Base-by-base conservation (phyloP, 148 eudicot genomes). In the Fagopyrum esculentum region DNA sequence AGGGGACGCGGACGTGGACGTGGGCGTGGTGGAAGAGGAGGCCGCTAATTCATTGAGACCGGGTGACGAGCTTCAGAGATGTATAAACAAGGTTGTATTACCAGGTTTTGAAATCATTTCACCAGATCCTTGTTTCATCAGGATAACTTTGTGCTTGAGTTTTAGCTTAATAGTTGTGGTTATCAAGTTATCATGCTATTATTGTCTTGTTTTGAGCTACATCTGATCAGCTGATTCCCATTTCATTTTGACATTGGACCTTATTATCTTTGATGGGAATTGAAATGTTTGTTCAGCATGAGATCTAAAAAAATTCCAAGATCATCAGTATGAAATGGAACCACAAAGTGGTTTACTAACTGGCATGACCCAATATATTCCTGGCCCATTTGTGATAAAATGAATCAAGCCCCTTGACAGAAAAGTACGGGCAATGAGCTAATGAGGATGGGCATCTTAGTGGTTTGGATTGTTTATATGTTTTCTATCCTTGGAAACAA, bases 1-100 rank as follows among this genome's bases (percentile, higher is more conserved):
- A 76, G 91, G 16, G 89, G 91, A 19, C 85, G 91, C n/a, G 92
- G 92, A 15, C 85, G 91, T n/a, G 92, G 92, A 11, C 71, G 71
- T 40, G 71, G 71, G 45, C 88, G 89, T 51, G 92, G 92, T 0
- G 86, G 93, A 70, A 90, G 90, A 70, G 90, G 93, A 0, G 82
- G 90, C 43, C 71, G 71, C 3, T 66, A 66, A 66, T 61, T 29
- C 22, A 13, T 57, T 61, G 43, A 16, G n/a, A 15, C 11, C 11
- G 26, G 30, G 43, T 61, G 68, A 29, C 68, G 30, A 61, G 10
- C 43, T 61, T 61, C 68, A 26, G 68, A 61, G 68, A 61, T 61
- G 68, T 61, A 61, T 61, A 61, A 61, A 61, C 68, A 61, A 61
- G 68, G 68, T 61, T 61, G 68, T 61, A 61, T 61, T 61, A 29